Evolutionary conservation across 169 alveolate species (phyloP), one percentile per base, ranked within the genome.

Genomic region (Eimeria maxima): DNA sequence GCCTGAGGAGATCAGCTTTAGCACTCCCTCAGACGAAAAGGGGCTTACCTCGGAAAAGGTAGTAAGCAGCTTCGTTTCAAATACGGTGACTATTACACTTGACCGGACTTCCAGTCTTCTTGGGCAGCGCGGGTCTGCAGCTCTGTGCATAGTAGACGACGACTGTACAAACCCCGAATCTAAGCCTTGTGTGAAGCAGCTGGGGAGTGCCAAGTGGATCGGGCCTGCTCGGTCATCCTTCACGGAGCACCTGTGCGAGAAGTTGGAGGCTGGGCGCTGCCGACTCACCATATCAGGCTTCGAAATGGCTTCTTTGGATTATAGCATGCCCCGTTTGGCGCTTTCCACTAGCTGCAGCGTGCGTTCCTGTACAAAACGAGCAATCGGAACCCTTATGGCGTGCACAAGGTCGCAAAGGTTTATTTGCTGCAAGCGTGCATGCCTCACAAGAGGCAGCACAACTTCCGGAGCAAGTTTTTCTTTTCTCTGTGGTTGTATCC

Each of bases 301-400:
- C 45, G 29, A 47, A 42, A 80, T 93, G 94, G 60, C 44, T 33
- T 11, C 55, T 33, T 53, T 93, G 44, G 94, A 83, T 84, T 93
- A 65, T 44, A 24, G 78, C 18, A 42, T 44, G 8, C 89, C 96
- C 29, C 24, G 93, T 67, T 27, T 83, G 65, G 96, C 96, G n/a
- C 67, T 76, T 45, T 7, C 93, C 47, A 47, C 47, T 2, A 29
- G 44, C 67, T 93, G 96, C 73, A 80, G 81, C 5, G 94, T 55
- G 76, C 27, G 93, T 24, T 18, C 14, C 53, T 7, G 7, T 38
- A 7, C 69, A 47, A 3, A 3, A 10, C 88, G 27, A 45, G 47
- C 44, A 45, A 22, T 16, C 5, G 67, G 13, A 47, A 24, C 88
- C 53, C 29, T 1, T 53, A 33, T n/a, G 83, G 4, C 10, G 13